phyloP scores from a whole-genome alignment of 1,139 yeast genomes.

The Zygotorulaspora mrakii region DNA sequence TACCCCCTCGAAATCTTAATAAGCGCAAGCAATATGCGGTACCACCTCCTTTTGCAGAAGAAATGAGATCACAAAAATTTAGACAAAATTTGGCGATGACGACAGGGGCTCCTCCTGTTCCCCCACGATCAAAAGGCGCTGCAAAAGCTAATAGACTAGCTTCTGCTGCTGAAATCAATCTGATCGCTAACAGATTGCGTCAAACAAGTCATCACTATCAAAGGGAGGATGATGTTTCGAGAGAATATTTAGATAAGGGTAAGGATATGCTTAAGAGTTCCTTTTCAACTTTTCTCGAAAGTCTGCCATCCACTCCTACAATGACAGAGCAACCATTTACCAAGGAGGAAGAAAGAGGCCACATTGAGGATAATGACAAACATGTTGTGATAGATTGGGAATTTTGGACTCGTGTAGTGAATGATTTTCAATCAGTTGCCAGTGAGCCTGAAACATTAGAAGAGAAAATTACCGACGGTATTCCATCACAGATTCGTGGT shows the following conservation, averaged over 20 bases:
- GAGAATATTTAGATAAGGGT: slow-evolving; percentile 56
- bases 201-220: slow-evolving; percentile 39
- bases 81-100: slow-evolving; percentile 22
- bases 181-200: slow-evolving; percentile 42
- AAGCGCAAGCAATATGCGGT: slow-evolving; percentile 24
- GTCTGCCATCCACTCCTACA: slow-evolving; percentile 11
- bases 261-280: slow-evolving; percentile 58
- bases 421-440: slow-evolving; percentile 68
- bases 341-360: slow-evolving; percentile 20
- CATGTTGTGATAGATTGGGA: slow-evolving; percentile 68
- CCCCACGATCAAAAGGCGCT: slow-evolving; percentile 17
- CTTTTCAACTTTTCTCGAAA: slow-evolving; percentile 41
- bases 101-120: slow-evolving; percentile 15
- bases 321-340: slow-evolving; percentile 19
- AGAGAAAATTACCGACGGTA: slow-evolving; percentile 63
- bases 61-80: slow-evolving; percentile 30
- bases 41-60: slow-evolving; percentile 37
- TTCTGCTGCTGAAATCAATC: slow-evolving; percentile 40
- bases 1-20: slow-evolving; percentile 18
- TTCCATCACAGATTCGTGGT: slow-evolving; percentile 82
- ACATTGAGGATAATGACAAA: slow-evolving; percentile 29
- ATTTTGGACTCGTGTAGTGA: slow-evolving; percentile 79
- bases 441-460: slow-evolving; percentile 57
- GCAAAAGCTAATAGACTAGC: slow-evolving; percentile 20
- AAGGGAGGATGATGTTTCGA: slow-evolving; percentile 37